Evolutionary conservation across 108 stramenopile genomes (phyloP).

Genomic region (Stephanodiscus minutulus): DNA sequence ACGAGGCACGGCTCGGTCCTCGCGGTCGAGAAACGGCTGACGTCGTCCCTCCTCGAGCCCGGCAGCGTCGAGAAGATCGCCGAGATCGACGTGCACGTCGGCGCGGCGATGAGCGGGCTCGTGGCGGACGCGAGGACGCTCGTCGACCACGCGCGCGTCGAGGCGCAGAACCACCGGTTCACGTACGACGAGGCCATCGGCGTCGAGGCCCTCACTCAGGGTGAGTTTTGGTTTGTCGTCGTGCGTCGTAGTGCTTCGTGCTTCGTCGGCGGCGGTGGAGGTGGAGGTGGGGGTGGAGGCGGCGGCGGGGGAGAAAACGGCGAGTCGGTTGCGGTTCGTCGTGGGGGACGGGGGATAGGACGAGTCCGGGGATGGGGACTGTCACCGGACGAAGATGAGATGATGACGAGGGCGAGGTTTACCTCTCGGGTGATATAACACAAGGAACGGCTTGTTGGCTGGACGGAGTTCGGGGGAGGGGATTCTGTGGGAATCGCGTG

Average conservation of each 20-base stretch:
- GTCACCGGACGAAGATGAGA: no score
- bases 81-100: slow-evolving; percentile 96
- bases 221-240: slow-evolving; percentile 31
- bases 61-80: slow-evolving; percentile 97
- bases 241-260: no score
- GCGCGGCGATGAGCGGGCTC: slow-evolving; percentile 97
- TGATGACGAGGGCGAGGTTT: no score
- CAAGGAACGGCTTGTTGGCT: no score
- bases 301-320: no score
- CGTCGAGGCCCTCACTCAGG: slow-evolving; percentile 97
- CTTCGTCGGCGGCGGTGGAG: background rate
- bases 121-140: slow-evolving; percentile 97
- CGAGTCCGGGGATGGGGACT: no score
- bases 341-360: no score
- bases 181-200: slow-evolving; percentile 99
- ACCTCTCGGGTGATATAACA: no score
- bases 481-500: no score
- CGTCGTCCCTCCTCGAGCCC: slow-evolving; percentile 93
- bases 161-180: slow-evolving; percentile 98
- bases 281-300: no score
- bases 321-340: no score
- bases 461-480: no score
- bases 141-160: slow-evolving; percentile 98
- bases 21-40: slow-evolving; percentile 97
- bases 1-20: slow-evolving; percentile 95